phyloP scores from a whole-genome alignment of 2,329 filamentous ascomycete genomes.

The Clathrospora elynae region DNA sequence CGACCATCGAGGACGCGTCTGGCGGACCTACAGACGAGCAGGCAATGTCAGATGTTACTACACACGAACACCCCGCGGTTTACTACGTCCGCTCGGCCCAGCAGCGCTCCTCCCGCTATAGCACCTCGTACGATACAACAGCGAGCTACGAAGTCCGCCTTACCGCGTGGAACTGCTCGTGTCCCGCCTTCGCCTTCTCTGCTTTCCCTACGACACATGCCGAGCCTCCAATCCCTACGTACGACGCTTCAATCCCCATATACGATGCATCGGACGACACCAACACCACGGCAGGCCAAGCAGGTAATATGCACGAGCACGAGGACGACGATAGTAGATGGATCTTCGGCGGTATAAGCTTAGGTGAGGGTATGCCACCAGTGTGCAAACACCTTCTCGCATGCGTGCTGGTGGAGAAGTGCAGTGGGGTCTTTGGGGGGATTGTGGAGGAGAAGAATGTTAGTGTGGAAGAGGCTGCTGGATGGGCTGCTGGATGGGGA shows the following conservation, averaged over 20 bases:
- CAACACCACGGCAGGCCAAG: too few relatives aligned
- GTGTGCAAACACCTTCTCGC: slow-evolving; percentile 91
- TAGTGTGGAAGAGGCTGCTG: slow-evolving; percentile 71
- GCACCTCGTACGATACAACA: slow-evolving; percentile 33
- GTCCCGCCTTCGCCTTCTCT: slow-evolving; percentile 79
- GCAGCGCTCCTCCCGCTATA: slow-evolving; percentile 45
- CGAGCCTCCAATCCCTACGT: slow-evolving; percentile 12
- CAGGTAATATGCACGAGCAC: background rate
- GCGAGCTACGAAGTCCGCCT: slow-evolving; percentile 72
- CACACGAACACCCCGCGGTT: slow-evolving; percentile 31
- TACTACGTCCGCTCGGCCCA: slow-evolving; percentile 70
- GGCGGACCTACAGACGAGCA: too few relatives aligned
- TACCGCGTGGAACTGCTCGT: slow-evolving; percentile 84
- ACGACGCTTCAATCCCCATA: background rate
- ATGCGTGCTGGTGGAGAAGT: slow-evolving; percentile 74
- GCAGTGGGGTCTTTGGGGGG: slow-evolving; percentile 60
- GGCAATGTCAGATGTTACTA: background rate
- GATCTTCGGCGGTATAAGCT: slow-evolving; percentile 53
- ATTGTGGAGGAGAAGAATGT: slow-evolving; percentile 63
- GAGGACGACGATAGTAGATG: slow-evolving; percentile 12
- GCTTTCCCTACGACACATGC: slow-evolving; percentile 59
- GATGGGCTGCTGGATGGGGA: slow-evolving; percentile 59
- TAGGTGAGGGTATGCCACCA: slow-evolving; percentile 54
- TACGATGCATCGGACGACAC: background rate
- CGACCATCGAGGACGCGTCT: too few relatives aligned